phyloP scores from a whole-genome alignment of 306 rosid genomes.

The Vachellia pachyceras region DNA sequence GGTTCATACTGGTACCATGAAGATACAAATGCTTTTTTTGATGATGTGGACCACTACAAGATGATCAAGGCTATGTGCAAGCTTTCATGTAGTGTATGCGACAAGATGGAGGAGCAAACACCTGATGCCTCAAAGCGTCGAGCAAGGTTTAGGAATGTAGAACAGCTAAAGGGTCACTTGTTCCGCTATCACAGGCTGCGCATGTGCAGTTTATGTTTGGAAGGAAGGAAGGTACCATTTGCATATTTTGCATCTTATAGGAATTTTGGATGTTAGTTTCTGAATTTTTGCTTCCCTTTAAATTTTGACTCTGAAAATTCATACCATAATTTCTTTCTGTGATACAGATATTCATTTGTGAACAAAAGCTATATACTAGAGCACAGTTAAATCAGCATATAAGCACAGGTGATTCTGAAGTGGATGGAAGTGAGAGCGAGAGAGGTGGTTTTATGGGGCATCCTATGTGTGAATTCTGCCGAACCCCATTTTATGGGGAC shows the following conservation, averaged over 20 bases:
- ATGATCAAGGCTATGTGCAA: slow-evolving; percentile 83
- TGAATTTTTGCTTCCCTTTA: slow-evolving; percentile 5
- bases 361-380: slow-evolving; percentile 87
- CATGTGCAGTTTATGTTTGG: slow-evolving; percentile 93
- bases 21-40: slow-evolving; percentile 74
- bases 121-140: slow-evolving; percentile 69
- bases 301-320: slow-evolving; percentile 15
- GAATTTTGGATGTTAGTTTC: slow-evolving; percentile 22
- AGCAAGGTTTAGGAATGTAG: slow-evolving; percentile 68
- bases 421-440: slow-evolving; percentile 97
- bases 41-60: slow-evolving; percentile 79
- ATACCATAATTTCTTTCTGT: slow-evolving; percentile 37
- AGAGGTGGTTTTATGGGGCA: slow-evolving; percentile 99
- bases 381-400: slow-evolving; percentile 84
- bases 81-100: slow-evolving; percentile 85
- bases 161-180: slow-evolving; percentile 91
- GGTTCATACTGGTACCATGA: slow-evolving; percentile 77
- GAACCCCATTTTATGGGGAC: slow-evolving; percentile 88
- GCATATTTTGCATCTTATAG: slow-evolving; percentile 3
- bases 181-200: slow-evolving; percentile 76
- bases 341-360: slow-evolving; percentile 84
- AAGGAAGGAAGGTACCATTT: slow-evolving; percentile 83
- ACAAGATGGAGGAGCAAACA: slow-evolving; percentile 78
- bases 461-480: slow-evolving; percentile 92
- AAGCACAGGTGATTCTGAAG: slow-evolving; percentile 85